A percentile compares a stretch with the other conserved stretches of the same genome.
Conservation (phyloP, 805 yeast genomes). For the Candida nanaspora region DNA sequence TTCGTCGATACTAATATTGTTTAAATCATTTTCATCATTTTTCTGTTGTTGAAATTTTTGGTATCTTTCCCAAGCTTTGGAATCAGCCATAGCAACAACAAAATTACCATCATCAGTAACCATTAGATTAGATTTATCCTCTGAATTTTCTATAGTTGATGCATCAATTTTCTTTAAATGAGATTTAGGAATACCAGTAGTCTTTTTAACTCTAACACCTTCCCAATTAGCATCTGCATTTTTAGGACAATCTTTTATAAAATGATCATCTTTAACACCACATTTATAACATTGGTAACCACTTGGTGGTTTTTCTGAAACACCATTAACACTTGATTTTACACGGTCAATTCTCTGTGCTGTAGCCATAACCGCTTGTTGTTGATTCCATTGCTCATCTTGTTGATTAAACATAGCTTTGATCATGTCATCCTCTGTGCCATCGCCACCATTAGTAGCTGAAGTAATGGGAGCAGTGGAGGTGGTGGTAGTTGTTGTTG, state of each 20-base stretch:
- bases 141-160: constrained; percentile 29
- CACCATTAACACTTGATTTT: constrained; percentile 14
- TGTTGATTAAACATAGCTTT: constrained; percentile 89
- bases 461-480: constrained; percentile 11
- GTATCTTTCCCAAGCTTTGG: constrained; percentile 80
- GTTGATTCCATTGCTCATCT: constrained; percentile 89
- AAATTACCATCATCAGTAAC: constrained; percentile 92
- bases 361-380: constrained; percentile 84
- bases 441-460: constrained; percentile 12
- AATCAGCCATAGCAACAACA: constrained; percentile 93
- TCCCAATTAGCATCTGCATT: constrained; percentile 90
- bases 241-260: constrained; percentile 95
- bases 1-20: constrained; percentile 24
- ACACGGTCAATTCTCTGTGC: constrained; percentile 58
- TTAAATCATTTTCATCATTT: constrained; percentile 26
- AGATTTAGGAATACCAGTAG: constrained; percentile 96
- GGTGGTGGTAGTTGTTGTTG: too few species aligned
- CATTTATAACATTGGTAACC: constrained; percentile 95
- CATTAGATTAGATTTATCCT: constrained; percentile 57
- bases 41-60: constrained; percentile 57
- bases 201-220: constrained; percentile 81
- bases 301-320: constrained; percentile 84
- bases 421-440: constrained; percentile 81
- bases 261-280: constrained; percentile 87
- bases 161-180: constrained; percentile 82